phyloP scores from a whole-genome alignment of 1,284 basidiomycete species.

The Cryptococcus sp. region DNA sequence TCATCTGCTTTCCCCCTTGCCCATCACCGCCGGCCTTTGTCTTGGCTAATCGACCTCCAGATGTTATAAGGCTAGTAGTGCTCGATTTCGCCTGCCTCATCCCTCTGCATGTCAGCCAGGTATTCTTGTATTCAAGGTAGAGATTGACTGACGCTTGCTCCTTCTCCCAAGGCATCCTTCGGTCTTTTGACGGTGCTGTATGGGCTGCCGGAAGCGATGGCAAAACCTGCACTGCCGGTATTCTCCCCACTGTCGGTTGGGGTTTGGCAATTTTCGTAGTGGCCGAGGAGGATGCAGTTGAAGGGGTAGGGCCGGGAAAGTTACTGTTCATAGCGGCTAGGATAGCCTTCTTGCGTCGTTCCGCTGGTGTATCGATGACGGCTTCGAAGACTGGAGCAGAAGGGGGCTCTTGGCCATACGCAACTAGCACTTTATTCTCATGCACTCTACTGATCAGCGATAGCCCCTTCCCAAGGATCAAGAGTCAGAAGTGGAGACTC shows the following conservation, averaged over 20 bases:
- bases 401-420: constrained; percentile 1
- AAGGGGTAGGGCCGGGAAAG: constrained; percentile 6
- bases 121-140: too few species aligned
- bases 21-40: not conserved
- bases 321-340: constrained; percentile 33
- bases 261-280: not conserved
- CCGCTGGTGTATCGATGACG: constrained; percentile 24
- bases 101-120: not conserved
- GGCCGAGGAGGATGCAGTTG: constrained; percentile 1
- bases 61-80: constrained; percentile 1
- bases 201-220: constrained; percentile 5
- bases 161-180: constrained; percentile 38
- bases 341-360: constrained; percentile 38
- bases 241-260: constrained; percentile 1
- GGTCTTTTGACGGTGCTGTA: constrained; percentile 15
- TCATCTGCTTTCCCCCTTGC: constrained; percentile 27
- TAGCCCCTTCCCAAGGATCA: too few species aligned
- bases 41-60: constrained; percentile 5
- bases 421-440: not conserved
- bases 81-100: not conserved
- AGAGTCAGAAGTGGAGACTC: too few species aligned
- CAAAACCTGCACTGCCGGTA: constrained; percentile 7
- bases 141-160: constrained; percentile 21
- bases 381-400: constrained; percentile 6
- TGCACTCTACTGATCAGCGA: too few species aligned